Conservation (phyloP, 192 early-diverging fungal genomes). For the Dissophora globulifera region DNA sequence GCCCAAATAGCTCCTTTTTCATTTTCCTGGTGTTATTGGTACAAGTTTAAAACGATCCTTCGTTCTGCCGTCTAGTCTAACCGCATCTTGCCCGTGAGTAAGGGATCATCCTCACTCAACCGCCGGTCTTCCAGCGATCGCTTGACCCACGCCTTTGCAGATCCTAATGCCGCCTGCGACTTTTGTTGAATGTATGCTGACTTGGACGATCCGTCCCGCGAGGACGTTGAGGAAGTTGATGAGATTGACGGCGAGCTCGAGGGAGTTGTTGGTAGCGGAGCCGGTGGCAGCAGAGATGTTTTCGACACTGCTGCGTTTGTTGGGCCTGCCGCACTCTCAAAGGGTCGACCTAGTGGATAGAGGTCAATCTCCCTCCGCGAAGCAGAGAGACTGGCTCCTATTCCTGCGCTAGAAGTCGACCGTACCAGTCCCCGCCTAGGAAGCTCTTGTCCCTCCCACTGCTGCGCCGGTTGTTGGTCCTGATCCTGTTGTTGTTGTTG, state of each 20-base stretch:
- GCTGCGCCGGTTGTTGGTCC: background rate
- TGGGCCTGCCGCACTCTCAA: background rate
- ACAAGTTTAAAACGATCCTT: too few species aligned
- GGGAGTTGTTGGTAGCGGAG: background rate
- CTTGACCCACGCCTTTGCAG: conserved; percentile 49
- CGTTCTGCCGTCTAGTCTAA: too few species aligned
- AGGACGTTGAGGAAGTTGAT: background rate
- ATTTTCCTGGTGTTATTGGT: too few species aligned
- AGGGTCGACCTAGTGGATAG: conserved; percentile 20
- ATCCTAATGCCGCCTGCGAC: conserved; percentile 38
- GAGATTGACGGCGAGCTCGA: background rate
- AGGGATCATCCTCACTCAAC: conserved; percentile 40
- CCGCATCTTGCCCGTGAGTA: conserved; percentile 18
- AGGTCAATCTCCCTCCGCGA: conserved; percentile 9
- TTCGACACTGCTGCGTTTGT: background rate
- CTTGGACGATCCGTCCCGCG: background rate
- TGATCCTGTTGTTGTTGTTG: background rate
- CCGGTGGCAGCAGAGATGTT: background rate
- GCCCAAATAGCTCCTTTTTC: too few species aligned
- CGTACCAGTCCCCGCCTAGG: background rate
- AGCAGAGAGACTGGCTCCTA: background rate
- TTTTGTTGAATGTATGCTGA: conserved; percentile 23
- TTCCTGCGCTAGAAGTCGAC: background rate
- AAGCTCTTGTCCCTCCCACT: background rate
- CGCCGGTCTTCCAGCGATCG: conserved; percentile 42